These are phyloP conservation scores for Myochromella boudieri DNA, from an alignment of 768 basidiomycete genomes.

Conservation along the genomic window DNA sequence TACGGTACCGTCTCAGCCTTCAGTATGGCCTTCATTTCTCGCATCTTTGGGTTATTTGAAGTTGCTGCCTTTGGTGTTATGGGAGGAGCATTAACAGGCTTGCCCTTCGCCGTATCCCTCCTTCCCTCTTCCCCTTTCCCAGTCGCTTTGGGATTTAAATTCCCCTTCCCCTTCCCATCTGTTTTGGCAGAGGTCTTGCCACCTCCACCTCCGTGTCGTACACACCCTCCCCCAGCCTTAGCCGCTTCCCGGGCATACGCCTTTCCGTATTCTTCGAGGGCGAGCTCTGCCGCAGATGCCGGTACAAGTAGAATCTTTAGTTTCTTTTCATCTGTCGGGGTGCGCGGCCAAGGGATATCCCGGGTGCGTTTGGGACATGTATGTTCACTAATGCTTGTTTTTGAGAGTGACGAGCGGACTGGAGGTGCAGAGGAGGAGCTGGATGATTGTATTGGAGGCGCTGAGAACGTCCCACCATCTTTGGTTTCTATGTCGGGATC, in stretches of 20 bases:
- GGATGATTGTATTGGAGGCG: conserved; percentile 25
- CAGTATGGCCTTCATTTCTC: conserved; percentile 28
- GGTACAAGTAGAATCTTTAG: conserved; percentile 53
- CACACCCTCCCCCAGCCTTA: neutral
- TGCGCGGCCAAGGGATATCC: conserved; percentile 52
- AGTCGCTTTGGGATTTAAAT: neutral
- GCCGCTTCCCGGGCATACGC: conserved; percentile 9
- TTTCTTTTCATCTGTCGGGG: conserved; percentile 48
- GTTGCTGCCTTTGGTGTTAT: no score
- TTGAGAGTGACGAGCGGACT: conserved; percentile 20
- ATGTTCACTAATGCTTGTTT: no score
- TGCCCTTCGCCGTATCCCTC: no score
- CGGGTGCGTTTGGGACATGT: conserved; percentile 43
- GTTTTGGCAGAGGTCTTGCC: no score
- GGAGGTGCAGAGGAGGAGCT: conserved; percentile 10
- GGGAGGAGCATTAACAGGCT: no score
- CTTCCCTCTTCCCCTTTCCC: conserved; percentile 29
- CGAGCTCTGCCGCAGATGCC: conserved; percentile 31
- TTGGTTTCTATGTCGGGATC: neutral
- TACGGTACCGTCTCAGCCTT: conserved; percentile 48
- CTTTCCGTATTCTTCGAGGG: conserved; percentile 13
- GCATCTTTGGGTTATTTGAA: conserved; percentile 28
- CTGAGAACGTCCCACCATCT: conserved; percentile 13
- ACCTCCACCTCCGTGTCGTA: no score
- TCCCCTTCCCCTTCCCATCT: conserved; percentile 8